phyloP scores from a whole-genome alignment of 208 protist genomes.

The Trypanosoma conorhini region DNA sequence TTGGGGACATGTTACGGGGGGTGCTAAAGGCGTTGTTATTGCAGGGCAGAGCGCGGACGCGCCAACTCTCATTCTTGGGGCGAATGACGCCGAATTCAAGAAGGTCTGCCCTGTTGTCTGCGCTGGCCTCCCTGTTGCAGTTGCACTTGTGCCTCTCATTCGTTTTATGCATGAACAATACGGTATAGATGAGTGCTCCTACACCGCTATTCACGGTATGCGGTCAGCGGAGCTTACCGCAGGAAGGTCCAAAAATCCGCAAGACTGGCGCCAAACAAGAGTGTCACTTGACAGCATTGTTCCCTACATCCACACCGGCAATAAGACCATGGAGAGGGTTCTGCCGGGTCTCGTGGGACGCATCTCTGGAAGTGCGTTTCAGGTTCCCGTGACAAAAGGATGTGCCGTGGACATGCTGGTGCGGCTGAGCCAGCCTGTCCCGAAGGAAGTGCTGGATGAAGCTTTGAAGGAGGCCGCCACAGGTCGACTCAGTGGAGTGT shows the following conservation, averaged over 20 bases:
- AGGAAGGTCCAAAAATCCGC: slow-evolving; percentile 89
- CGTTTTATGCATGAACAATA: slow-evolving; percentile 94
- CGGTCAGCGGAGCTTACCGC: slow-evolving; percentile 96
- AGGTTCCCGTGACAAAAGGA: slow-evolving; percentile 96
- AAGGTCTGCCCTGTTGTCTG: slow-evolving; percentile 85
- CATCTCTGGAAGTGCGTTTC: slow-evolving; percentile 94
- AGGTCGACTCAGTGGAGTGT: slow-evolving; percentile 58
- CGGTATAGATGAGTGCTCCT: slow-evolving; percentile 95
- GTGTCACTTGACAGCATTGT: slow-evolving; percentile 95
- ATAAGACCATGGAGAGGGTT: slow-evolving; percentile 95
- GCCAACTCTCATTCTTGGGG: slow-evolving; percentile 95
- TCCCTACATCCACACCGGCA: slow-evolving; percentile 96
- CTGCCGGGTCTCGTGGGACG: slow-evolving; percentile 75
- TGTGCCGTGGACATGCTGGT: slow-evolving; percentile 98
- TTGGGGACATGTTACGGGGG: slow-evolving; percentile 89
- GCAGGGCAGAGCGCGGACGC: slow-evolving; percentile 95
- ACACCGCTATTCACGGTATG: slow-evolving; percentile 98
- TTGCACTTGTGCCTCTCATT: slow-evolving; percentile 97
- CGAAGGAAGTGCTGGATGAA: slow-evolving; percentile 94
- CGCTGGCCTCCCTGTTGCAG: slow-evolving; percentile 98
- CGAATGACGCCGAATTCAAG: slow-evolving; percentile 92
- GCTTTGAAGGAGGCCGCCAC: slow-evolving; percentile 72
- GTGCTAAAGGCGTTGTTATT: slow-evolving; percentile 98
- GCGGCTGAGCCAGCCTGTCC: slow-evolving; percentile 76
- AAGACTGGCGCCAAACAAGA: slow-evolving; percentile 97